A percentile compares a stretch with the other conserved stretches of the same genome.
Evolutionary conservation across 148 eudicot species (phyloP).

Genomic region (Polygonum aviculare): DNA sequence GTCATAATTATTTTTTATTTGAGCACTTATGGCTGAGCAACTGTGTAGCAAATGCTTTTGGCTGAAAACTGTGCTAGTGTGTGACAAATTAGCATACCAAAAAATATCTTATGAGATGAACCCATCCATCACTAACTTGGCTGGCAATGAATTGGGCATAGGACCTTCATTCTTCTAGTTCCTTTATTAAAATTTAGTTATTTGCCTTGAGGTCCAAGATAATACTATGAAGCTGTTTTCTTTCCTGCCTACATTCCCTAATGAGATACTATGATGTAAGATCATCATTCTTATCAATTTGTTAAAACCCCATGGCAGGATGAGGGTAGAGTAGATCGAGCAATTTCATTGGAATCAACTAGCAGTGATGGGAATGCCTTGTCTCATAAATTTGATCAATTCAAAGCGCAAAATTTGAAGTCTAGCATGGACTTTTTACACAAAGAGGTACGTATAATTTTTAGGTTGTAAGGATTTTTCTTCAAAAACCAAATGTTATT

Average conservation of each 20-base stretch:
- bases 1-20: too few relatives aligned
- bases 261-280: background rate
- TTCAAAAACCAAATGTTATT: background rate
- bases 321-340: conserved; percentile 22
- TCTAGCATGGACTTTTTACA: conserved; percentile 77
- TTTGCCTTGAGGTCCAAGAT: background rate
- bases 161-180: background rate
- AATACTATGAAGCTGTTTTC: background rate
- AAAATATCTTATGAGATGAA: background rate
- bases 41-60: too few relatives aligned
- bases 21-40: background rate
- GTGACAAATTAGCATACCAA: background rate
- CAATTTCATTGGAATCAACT: conserved; percentile 18
- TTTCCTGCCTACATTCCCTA: background rate
- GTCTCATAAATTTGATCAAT: conserved; percentile 29
- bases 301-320: conserved; percentile 26
- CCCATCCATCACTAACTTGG: background rate
- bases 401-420: conserved; percentile 38
- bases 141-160: background rate
- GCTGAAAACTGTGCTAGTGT: too few relatives aligned
- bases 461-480: background rate
- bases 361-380: conserved; percentile 22
- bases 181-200: background rate
- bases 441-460: conserved; percentile 51
- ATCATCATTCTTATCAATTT: background rate